These are phyloP conservation scores for Alternaria triticimaculans DNA, from an alignment of 2,329 filamentous ascomycete genomes.

Conservation along the genomic window DNA sequence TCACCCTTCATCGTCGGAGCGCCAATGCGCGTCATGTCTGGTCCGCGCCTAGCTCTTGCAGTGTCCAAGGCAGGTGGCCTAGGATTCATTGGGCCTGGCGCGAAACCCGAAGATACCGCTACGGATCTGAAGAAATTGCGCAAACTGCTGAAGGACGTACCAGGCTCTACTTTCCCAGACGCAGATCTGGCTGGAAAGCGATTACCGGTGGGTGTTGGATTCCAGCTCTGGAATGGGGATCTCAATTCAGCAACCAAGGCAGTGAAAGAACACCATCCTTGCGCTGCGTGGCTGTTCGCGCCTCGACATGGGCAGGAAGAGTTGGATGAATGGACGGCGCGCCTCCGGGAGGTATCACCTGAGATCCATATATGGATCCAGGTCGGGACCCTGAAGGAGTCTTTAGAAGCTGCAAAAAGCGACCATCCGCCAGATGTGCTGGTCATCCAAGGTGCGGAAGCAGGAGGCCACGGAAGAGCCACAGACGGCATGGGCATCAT, in stretches of 20 bases:
- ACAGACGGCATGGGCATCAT: conserved; percentile 53
- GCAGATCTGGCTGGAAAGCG: conserved; percentile 8
- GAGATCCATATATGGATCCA: conserved; percentile 63
- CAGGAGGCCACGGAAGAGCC: conserved; percentile 67
- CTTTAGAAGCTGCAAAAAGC: conserved; percentile 56
- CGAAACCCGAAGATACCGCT: conserved; percentile 42
- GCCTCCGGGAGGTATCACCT: conserved; percentile 39
- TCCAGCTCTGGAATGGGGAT: conserved; percentile 60
- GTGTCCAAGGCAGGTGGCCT: conserved; percentile 59
- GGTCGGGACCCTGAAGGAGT: conserved; percentile 64
- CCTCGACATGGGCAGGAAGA: conserved; percentile 51
- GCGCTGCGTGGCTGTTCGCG: conserved; percentile 71
- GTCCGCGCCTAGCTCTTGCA: conserved; percentile 61
- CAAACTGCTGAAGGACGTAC: background rate
- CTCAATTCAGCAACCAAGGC: conserved; percentile 58
- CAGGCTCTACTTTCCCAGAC: background rate
- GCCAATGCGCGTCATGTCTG: conserved; percentile 70
- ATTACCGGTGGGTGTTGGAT: conserved; percentile 64
- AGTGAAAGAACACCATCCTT: conserved; percentile 61
- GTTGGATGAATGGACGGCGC: conserved; percentile 37
- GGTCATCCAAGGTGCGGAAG: conserved; percentile 67
- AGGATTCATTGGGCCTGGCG: conserved; percentile 52
- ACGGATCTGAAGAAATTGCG: conserved; percentile 9
- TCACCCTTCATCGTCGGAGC: conserved; percentile 64
- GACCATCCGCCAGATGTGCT: conserved; percentile 60